A percentile compares a stretch with the other conserved stretches of the same genome.
Conservation (phyloP, 768 basidiomycete species). For the Hypholoma sublateritium region DNA sequence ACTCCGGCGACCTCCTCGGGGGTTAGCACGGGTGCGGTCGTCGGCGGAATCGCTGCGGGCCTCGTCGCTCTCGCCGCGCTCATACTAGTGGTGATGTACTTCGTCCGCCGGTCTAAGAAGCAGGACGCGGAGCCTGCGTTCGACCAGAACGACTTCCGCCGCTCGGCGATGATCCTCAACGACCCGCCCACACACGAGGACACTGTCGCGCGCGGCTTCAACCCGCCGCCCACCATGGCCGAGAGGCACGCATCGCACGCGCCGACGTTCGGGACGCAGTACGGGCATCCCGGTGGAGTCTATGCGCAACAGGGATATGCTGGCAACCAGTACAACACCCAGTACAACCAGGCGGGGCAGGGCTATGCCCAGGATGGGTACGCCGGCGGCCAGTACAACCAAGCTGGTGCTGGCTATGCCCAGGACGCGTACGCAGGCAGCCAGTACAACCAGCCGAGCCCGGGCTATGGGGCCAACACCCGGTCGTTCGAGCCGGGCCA, state of each 20-base stretch:
- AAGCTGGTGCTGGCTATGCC: neutral
- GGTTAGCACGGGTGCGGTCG: slow-evolving; percentile 22
- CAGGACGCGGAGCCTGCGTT: slow-evolving; percentile 45
- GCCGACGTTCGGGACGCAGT: slow-evolving; percentile 33
- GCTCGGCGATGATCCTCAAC: slow-evolving; percentile 59
- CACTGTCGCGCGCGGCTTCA: slow-evolving; percentile 39
- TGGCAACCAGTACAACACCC: slow-evolving; percentile 9
- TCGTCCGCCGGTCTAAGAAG: slow-evolving; percentile 44
- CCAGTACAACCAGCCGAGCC: neutral
- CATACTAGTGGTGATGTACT: slow-evolving; percentile 43
- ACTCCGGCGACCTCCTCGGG: slow-evolving; percentile 9
- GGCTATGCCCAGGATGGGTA: neutral
- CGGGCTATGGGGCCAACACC: neutral
- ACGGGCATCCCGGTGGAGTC: slow-evolving; percentile 24
- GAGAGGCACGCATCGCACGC: slow-evolving; percentile 44
- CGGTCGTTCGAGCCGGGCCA: slow-evolving; percentile 34
- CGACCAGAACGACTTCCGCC: slow-evolving; percentile 57
- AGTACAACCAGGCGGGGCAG: neutral
- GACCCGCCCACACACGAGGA: slow-evolving; percentile 49
- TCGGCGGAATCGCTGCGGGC: slow-evolving; percentile 45
- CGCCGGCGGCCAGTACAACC: neutral
- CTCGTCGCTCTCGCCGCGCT: slow-evolving; percentile 41
- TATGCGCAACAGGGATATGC: slow-evolving; percentile 21
- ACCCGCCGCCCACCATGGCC: slow-evolving; percentile 66
- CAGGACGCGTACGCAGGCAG: neutral